These are phyloP conservation scores for Dactylonectria estremocensis DNA, from an alignment of 2,329 filamentous ascomycete species.

Conservation along the genomic window DNA sequence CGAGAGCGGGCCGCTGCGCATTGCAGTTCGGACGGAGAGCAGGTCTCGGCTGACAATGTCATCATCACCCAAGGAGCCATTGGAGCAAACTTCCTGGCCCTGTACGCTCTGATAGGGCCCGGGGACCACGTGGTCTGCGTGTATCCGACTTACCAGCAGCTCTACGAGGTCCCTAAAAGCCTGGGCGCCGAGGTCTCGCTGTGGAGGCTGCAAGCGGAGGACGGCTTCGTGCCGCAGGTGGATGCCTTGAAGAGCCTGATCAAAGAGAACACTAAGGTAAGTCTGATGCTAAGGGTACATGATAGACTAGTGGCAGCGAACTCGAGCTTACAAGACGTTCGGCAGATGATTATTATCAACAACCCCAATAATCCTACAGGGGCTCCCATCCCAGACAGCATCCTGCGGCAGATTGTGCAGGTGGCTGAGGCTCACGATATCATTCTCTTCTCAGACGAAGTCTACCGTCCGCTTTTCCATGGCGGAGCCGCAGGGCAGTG, in stretches of 20 bases:
- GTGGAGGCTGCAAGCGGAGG: constrained; percentile 78
- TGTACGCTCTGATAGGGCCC: constrained; percentile 80
- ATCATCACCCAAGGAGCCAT: constrained; percentile 87
- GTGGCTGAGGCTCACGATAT: constrained; percentile 76
- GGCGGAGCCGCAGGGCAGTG: constrained; percentile 64
- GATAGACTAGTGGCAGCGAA: neutral
- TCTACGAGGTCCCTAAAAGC: constrained; percentile 82
- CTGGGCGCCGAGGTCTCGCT: constrained; percentile 84
- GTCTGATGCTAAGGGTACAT: neutral
- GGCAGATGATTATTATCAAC: constrained; percentile 67
- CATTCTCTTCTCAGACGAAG: constrained; percentile 82
- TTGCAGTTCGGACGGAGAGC: constrained; percentile 71
- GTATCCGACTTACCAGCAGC: constrained; percentile 89
- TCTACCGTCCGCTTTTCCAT: constrained; percentile 89
- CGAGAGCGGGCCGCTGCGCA: constrained; percentile 76
- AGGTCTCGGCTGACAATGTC: constrained; percentile 71
- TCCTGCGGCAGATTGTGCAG: constrained; percentile 73
- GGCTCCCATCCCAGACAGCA: constrained; percentile 73
- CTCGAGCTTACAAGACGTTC: constrained; percentile 20
- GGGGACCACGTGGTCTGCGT: constrained; percentile 90
- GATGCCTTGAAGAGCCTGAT: constrained; percentile 77
- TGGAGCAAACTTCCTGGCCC: constrained; percentile 84
- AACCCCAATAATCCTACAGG: constrained; percentile 91
- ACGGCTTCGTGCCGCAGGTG: constrained; percentile 78
- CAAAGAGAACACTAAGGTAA: constrained; percentile 78